These are phyloP conservation scores for Spinacia oleracea DNA, from an alignment of 179 eudicot species.

Conservation along the genomic window DNA sequence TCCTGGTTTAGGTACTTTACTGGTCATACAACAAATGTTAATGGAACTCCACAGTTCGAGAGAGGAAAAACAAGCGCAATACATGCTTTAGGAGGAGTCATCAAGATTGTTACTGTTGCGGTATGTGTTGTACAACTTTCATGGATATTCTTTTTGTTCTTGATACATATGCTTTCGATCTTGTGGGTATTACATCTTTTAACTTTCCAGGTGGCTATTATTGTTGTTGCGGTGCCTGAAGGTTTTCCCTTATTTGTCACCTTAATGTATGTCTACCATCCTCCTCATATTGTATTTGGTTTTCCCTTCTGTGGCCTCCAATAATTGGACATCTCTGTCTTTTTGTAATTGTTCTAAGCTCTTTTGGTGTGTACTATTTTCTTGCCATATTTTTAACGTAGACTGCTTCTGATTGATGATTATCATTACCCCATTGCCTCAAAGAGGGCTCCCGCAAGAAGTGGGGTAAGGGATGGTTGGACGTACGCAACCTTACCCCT, in stretches of 20 bases:
- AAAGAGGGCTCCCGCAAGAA: too few relatives aligned
- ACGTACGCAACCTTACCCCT: too few relatives aligned
- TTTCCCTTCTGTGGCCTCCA: not conserved
- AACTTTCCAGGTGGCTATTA: conserved; percentile 77
- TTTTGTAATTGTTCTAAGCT: not conserved
- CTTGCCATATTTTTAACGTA: not conserved
- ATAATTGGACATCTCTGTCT: not conserved
- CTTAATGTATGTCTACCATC: conserved; percentile 63
- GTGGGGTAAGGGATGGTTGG: too few relatives aligned
- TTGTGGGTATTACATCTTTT: conserved; percentile 12
- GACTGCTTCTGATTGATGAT: not conserved
- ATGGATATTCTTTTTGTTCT: not conserved
- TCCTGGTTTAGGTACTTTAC: conserved; percentile 61
- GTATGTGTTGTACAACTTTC: conserved; percentile 53
- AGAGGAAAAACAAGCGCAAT: conserved; percentile 61
- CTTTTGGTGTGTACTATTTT: not conserved
- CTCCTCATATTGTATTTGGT: not conserved
- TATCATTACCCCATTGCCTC: too few relatives aligned
- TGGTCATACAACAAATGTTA: conserved; percentile 52
- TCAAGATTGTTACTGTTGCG: conserved; percentile 85
- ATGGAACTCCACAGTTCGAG: conserved; percentile 45
- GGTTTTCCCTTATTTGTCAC: conserved; percentile 98
- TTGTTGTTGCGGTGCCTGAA: conserved; percentile 96
- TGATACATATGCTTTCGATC: not conserved
- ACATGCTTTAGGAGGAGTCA: conserved; percentile 69